Evolutionary conservation across 352 stramenopile genomes (phyloP), one percentile per base, ranked within the genome.

Genomic region (Globisporangium takayamanum): DNA sequence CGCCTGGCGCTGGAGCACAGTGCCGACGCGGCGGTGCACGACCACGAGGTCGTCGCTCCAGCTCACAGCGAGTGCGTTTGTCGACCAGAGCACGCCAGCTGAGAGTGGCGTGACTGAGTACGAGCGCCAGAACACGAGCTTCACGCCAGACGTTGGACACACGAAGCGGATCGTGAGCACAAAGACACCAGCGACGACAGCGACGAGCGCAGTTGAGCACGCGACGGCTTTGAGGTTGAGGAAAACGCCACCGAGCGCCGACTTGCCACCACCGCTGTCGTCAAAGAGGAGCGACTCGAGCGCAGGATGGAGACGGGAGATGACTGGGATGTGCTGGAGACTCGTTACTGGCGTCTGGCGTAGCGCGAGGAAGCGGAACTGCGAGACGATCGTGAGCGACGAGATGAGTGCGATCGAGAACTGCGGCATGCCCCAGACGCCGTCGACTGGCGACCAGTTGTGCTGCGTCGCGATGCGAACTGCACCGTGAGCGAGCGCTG

Each of bases 391-490:
- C 37, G 59, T 65, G 54, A 66, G 41, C 41, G 47, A 57, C 33
- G 60, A 66, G 20, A 62, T 49, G 47, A 58, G 37, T 16, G 47
- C 51, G 60, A 66, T 66, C 18, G 60, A 57, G 55, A 62, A 62
- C 42, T 66, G 49, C 30, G 48, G 60, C 20, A 58, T 28, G 2
- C 60, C 46, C 55, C 47, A 59, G 18, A 62, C 33, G 14, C 55
- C 54, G 8, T 46, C 30, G 5, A 53, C 0, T 2, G 60, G 55
- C 0, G 47, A 45, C 60, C 55, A 62, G 3, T 33, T 22, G 2
- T 26, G 39, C 10, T 36, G 25, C 11, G 60, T 62, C 3, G 49
- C 4, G 0, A 62, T 6, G 11, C 26, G 42, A 11, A 57, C 56
- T 22, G 60, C 6, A 3, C 55, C 3, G 39, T 65, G 63, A 8